Percentiles rank a stretch among this genome's conserved stretches.
Evolutionary conservation across 352 stramenopile species (phyloP).

Genomic region (Globisporangium cylindrosporum): DNA sequence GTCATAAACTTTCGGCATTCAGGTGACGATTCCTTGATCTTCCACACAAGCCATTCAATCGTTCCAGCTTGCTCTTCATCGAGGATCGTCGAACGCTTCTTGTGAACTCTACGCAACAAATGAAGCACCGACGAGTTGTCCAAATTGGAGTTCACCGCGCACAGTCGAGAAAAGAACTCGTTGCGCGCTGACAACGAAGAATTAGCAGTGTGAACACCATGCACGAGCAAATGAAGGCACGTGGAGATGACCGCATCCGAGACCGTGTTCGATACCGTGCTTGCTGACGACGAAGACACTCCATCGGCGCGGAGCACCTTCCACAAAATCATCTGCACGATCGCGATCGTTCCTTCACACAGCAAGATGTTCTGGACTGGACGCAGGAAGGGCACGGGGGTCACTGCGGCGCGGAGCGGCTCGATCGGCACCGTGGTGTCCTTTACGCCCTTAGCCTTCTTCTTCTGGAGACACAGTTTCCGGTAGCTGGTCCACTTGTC

Average conservation of each 20-base stretch:
- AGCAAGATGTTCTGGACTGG: constrained; percentile 60
- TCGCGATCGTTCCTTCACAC: constrained; percentile 61
- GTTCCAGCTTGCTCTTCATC: constrained; percentile 76
- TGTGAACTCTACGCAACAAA: constrained; percentile 51
- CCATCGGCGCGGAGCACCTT: constrained; percentile 33
- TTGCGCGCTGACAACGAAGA: constrained; percentile 17
- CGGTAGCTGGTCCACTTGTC: constrained; percentile 81
- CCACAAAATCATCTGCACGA: constrained; percentile 70
- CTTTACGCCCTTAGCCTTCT: constrained; percentile 17
- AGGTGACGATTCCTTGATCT: constrained; percentile 44
- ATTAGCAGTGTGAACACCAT: constrained; percentile 64
- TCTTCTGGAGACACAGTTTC: constrained; percentile 42
- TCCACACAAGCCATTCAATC: constrained; percentile 74
- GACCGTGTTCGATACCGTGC: constrained; percentile 32
- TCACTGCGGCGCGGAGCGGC: constrained; percentile 33
- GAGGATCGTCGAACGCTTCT: constrained; percentile 40
- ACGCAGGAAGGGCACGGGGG: constrained; percentile 49
- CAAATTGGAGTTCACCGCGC: constrained; percentile 26
- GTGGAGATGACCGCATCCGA: constrained; percentile 85
- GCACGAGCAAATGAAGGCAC: constrained; percentile 74
- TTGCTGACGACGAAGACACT: constrained; percentile 22
- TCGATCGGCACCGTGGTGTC: constrained; percentile 29
- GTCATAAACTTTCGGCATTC: constrained; percentile 38
- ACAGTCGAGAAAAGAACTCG: constrained; percentile 56
- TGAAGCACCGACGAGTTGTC: constrained; percentile 47